A percentile compares a stretch with the other conserved stretches of the same genome.
Evolutionary conservation across 2,329 filamentous ascomycete genomes (phyloP).

Genomic region (Phialophora tarda): DNA sequence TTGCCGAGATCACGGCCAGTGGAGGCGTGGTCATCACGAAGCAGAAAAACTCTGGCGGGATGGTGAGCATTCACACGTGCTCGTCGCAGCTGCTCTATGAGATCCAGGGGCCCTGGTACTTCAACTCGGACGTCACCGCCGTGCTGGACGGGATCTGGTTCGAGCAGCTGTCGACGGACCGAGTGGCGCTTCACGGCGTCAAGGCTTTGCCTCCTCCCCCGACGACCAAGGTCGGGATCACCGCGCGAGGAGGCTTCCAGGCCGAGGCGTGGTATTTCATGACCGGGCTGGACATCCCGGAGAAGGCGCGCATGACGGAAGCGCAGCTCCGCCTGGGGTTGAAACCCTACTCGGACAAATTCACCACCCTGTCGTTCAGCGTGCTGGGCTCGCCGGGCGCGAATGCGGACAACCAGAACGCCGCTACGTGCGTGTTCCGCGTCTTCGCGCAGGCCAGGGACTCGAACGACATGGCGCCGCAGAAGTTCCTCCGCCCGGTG

Average conservation of each 20-base stretch:
- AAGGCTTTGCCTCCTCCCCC: slow-evolving; percentile 54
- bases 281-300: slow-evolving; percentile 52
- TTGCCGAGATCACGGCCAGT: slow-evolving; percentile 52
- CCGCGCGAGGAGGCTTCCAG: slow-evolving; percentile 55
- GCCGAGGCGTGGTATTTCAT: slow-evolving; percentile 55
- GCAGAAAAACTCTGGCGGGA: slow-evolving; percentile 49
- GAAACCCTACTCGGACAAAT: slow-evolving; percentile 44
- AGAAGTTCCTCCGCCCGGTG: slow-evolving; percentile 46
- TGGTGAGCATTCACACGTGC: slow-evolving; percentile 57
- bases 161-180: slow-evolving; percentile 56
- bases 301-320: slow-evolving; percentile 56
- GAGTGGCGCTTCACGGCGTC: slow-evolving; percentile 55
- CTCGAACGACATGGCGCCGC: slow-evolving; percentile 45
- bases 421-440: slow-evolving; percentile 50
- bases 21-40: slow-evolving; percentile 54
- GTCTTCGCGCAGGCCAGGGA: slow-evolving; percentile 54
- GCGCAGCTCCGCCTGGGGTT: slow-evolving; percentile 51
- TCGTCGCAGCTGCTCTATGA: slow-evolving; percentile 61
- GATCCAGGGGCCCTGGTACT: slow-evolving; percentile 62
- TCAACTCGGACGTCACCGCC: slow-evolving; percentile 63
- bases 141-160: slow-evolving; percentile 59
- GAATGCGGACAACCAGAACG: slow-evolving; percentile 50
- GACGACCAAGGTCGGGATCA: slow-evolving; percentile 59
- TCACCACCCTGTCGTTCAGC: slow-evolving; percentile 43
- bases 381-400: slow-evolving; percentile 42